A percentile compares a stretch with the other conserved stretches of the same genome.
Evolutionary conservation across 805 yeast genomes (phyloP).

Genomic region (Kuraishia capsulata): DNA sequence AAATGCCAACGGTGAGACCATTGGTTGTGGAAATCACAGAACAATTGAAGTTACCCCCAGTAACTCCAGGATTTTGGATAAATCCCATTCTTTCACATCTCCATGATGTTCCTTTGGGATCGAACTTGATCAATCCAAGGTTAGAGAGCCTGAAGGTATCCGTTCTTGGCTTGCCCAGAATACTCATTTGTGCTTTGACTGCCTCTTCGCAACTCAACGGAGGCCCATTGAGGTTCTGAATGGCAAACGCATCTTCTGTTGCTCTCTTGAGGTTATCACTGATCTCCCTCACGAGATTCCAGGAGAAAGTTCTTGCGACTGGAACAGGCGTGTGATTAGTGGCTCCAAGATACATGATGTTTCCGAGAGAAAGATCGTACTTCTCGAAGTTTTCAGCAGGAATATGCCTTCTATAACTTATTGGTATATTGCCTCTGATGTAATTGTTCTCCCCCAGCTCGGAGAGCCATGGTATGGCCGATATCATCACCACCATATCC

Average conservation of each 20-base stretch:
- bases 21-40: not conserved
- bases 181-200: not conserved
- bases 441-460: not conserved
- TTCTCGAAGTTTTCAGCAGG: not conserved
- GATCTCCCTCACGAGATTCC: not conserved
- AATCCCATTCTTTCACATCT: constrained; percentile 1
- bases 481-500: not conserved
- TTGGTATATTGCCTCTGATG: not conserved
- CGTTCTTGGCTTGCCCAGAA: not conserved
- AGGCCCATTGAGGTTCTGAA: not conserved
- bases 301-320: not conserved
- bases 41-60: not conserved
- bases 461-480: not conserved
- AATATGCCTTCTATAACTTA: not conserved
- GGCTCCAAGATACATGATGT: not conserved
- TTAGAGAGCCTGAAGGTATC: constrained; percentile 1
- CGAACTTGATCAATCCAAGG: constrained; percentile 1
- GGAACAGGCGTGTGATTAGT: not conserved
- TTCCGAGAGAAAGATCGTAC: not conserved
- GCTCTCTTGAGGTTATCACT: not conserved
- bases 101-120: not conserved
- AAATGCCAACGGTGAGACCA: constrained; percentile 3
- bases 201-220: not conserved
- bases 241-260: not conserved
- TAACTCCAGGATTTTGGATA: not conserved